Conservation (phyloP, 305 asterid genomes). For the Rubia tinctorum region DNA sequence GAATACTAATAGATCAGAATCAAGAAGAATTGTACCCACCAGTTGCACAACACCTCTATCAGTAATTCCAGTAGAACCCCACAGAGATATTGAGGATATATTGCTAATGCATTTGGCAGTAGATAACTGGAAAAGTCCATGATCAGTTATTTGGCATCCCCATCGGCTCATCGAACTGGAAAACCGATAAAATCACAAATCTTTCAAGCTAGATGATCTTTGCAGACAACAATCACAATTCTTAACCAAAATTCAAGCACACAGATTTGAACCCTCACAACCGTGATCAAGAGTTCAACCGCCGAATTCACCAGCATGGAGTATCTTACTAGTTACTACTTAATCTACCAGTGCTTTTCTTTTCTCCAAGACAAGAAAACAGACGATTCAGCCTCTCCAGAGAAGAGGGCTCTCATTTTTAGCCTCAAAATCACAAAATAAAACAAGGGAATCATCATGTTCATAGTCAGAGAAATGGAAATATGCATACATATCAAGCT, state of each 20-base stretch:
- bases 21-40: conserved; percentile 33
- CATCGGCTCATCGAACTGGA: conserved; percentile 87
- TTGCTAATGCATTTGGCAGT: conserved; percentile 69
- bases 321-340: no score
- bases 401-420: not conserved
- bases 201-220: not conserved
- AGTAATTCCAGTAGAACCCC: conserved; percentile 86
- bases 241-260: not conserved
- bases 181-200: conserved; percentile 12
- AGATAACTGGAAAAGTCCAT: conserved; percentile 65
- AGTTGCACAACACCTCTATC: conserved; percentile 76
- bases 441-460: not conserved
- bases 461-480: not conserved
- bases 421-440: not conserved
- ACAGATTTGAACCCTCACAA: no score
- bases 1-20: not conserved
- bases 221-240: not conserved
- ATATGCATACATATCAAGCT: conserved; percentile 66
- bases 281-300: no score
- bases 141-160: conserved; percentile 91
- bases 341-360: no score
- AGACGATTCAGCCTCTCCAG: not conserved
- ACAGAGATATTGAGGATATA: conserved; percentile 70
- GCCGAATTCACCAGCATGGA: no score
- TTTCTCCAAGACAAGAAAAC: not conserved